phyloP scores from a whole-genome alignment of 148 eudicot species.

The Nepenthes mirabilis region DNA sequence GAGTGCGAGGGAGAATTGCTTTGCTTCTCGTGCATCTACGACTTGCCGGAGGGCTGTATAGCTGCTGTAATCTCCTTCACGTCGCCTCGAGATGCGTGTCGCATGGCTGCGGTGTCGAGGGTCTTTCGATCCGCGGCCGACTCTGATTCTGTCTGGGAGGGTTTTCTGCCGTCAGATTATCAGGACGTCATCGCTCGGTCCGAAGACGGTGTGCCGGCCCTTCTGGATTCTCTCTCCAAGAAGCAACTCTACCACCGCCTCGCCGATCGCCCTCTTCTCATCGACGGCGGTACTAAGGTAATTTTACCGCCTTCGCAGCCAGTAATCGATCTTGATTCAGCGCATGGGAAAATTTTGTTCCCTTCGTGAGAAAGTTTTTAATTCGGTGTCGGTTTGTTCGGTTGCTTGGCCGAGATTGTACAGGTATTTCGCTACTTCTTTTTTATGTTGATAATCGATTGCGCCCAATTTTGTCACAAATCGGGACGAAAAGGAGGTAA shows the following conservation, averaged over 20 bases:
- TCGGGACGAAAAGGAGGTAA: too few relatives aligned
- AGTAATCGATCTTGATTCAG: too few relatives aligned
- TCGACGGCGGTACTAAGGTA: slow-evolving; percentile 53
- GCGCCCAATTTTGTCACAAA: too few relatives aligned
- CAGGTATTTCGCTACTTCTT: too few relatives aligned
- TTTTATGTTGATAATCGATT: too few relatives aligned
- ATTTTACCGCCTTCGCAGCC: too few relatives aligned
- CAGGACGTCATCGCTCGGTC: slow-evolving; percentile 19
- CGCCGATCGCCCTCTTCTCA: slow-evolving; percentile 24
- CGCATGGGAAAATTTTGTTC: too few relatives aligned
- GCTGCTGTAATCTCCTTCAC: slow-evolving; percentile 28
- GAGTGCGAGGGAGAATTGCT: not conserved
- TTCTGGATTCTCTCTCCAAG: slow-evolving; percentile 15
- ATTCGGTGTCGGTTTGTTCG: too few relatives aligned
- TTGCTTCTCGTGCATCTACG: not conserved
- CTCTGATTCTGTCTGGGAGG: slow-evolving; percentile 37
- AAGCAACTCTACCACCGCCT: slow-evolving; percentile 40
- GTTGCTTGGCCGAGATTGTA: too few relatives aligned
- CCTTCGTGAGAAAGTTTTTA: too few relatives aligned
- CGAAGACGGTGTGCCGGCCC: not conserved
- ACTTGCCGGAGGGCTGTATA: slow-evolving; percentile 37
- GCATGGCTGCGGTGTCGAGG: slow-evolving; percentile 18
- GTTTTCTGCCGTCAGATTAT: slow-evolving; percentile 38
- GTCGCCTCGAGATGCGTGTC: slow-evolving; percentile 29
- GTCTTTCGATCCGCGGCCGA: slow-evolving; percentile 21